Conservation (phyloP, 208 protist species). For the Trypanosoma lewisi region DNA sequence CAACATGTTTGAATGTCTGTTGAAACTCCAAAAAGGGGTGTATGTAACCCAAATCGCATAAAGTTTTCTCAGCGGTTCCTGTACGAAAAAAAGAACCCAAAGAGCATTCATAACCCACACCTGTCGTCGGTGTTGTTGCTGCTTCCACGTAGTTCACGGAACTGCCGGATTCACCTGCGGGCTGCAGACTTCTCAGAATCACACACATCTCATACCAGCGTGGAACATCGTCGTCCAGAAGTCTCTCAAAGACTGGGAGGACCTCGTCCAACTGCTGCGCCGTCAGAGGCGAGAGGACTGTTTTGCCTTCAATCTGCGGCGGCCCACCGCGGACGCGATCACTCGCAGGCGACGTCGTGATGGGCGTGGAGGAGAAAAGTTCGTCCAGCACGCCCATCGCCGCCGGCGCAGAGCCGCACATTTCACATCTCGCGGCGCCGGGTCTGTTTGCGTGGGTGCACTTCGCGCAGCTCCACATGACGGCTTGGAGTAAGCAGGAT, state of each 20-base stretch:
- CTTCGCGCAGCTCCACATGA: constrained; percentile 3
- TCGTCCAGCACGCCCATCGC: constrained; percentile 1
- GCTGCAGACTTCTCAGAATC: constrained; percentile 10
- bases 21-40: constrained; percentile 24
- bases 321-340: neutral
- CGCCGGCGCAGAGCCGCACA: neutral
- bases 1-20: constrained; percentile 23
- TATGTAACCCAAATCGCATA: constrained; percentile 5
- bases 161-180: neutral
- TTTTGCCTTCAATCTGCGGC: neutral
- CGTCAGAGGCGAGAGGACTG: neutral
- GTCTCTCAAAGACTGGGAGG: constrained; percentile 9
- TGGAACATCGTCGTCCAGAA: constrained; percentile 18
- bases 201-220: constrained; percentile 24
- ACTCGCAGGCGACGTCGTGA: neutral
- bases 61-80: neutral
- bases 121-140: neutral
- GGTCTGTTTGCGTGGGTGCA: neutral
- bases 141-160: neutral
- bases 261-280: constrained; percentile 2
- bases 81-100: neutral
- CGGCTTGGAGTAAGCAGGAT: neutral
- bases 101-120: neutral
- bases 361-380: constrained; percentile 1
- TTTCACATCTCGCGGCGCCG: neutral